Percentiles rank a stretch among this genome's conserved stretches.
Conservation (phyloP, 495 filamentous ascomycete species). For the Polyplosphaeria fusca region DNA sequence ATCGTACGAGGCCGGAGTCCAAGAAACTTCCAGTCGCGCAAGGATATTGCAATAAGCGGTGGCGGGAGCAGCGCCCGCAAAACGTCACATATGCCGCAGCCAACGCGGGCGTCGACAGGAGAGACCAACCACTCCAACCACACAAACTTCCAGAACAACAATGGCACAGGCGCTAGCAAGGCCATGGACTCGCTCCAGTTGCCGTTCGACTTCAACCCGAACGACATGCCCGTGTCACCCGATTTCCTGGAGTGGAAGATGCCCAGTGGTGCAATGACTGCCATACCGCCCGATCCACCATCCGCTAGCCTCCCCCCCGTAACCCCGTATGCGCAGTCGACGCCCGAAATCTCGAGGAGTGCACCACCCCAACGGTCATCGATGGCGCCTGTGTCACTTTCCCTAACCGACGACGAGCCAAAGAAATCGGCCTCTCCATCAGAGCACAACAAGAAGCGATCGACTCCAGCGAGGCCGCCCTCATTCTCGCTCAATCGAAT, state of each 20-base stretch:
- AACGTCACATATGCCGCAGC: conserved; percentile 35
- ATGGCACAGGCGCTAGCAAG: conserved; percentile 11
- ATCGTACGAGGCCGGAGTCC: conserved; percentile 68
- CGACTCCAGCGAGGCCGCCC: conserved; percentile 36
- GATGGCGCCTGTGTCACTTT: conserved; percentile 65
- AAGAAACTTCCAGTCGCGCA: conserved; percentile 65
- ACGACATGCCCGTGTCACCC: conserved; percentile 42
- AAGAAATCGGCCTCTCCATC: conserved; percentile 31
- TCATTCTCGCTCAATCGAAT: conserved; percentile 45
- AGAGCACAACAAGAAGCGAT: conserved; percentile 29
- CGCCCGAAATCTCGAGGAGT: conserved; percentile 49
- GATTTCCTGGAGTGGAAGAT: conserved; percentile 42
- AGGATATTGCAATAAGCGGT: conserved; percentile 61
- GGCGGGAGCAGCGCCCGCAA: conserved; percentile 39
- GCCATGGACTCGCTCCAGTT: conserved; percentile 40
- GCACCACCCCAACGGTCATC: conserved; percentile 37
- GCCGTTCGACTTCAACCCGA: conserved; percentile 36
- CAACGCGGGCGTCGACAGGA: conserved; percentile 49
- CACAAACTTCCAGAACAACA: conserved; percentile 15
- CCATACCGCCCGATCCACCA: conserved; percentile 32
- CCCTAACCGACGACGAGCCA: conserved; percentile 69
- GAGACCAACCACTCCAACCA: conserved; percentile 41
- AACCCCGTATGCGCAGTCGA: conserved; percentile 51
- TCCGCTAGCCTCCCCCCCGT: conserved; percentile 23
- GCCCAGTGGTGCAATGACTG: conserved; percentile 35